Evolutionary conservation across 1,139 yeast species (phyloP).

Genomic region (Nakaseomyces kungkrabaensis): DNA sequence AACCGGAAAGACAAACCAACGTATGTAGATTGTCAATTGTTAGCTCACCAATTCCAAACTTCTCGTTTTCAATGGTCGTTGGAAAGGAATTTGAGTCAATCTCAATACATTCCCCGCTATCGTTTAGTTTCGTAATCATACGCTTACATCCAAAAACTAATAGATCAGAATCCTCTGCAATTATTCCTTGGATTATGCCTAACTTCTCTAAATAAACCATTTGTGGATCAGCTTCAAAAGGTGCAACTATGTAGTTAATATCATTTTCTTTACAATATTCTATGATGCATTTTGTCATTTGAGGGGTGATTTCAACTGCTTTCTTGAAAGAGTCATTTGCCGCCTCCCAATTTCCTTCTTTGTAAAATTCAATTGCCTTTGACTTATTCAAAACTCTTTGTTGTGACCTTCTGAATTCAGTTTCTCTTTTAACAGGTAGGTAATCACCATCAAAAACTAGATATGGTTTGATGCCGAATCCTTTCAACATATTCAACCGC

Average conservation of each 20-base stretch:
- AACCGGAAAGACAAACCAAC: slow-evolving; percentile 81
- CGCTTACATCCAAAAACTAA: slow-evolving; percentile 73
- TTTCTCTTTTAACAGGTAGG: slow-evolving; percentile 63
- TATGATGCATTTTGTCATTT: slow-evolving; percentile 79
- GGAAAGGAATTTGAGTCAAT: slow-evolving; percentile 46
- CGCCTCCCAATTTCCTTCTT: slow-evolving; percentile 39
- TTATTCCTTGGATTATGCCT: slow-evolving; percentile 70
- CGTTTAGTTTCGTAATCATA: slow-evolving; percentile 70
- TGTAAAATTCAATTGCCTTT: slow-evolving; percentile 46
- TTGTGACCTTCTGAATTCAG: slow-evolving; percentile 48
- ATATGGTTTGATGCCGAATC: slow-evolving; percentile 66
- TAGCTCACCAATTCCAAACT: slow-evolving; percentile 38
- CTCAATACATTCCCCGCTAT: slow-evolving; percentile 62
- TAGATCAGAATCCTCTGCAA: slow-evolving; percentile 89
- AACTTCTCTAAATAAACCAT: slow-evolving; percentile 75
- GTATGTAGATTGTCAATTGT: slow-evolving; percentile 52
- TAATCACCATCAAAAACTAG: slow-evolving; percentile 89
- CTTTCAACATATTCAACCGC: slow-evolving; percentile 53
- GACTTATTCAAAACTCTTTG: slow-evolving; percentile 16
- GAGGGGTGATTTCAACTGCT: slow-evolving; percentile 80
- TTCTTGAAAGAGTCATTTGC: slow-evolving; percentile 65
- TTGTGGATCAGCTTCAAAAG: slow-evolving; percentile 96
- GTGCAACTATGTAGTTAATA: slow-evolving; percentile 78
- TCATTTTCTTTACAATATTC: slow-evolving; percentile 48
- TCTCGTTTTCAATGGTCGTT: slow-evolving; percentile 25